Conservation (phyloP, 129 eudicot genomes). For the Helianthus annuus region DNA sequence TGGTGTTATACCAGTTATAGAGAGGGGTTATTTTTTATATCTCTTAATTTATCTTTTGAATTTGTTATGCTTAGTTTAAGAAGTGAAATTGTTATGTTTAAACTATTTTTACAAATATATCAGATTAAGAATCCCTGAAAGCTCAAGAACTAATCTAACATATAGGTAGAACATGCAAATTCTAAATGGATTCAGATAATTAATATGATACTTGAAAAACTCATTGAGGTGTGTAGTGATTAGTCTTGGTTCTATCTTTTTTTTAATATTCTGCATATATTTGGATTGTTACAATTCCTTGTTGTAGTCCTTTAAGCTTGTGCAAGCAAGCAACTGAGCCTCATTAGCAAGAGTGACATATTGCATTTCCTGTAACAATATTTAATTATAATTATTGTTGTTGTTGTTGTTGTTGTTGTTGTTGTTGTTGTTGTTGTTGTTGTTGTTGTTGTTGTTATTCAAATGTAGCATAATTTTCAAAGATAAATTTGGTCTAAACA, state of each 20-base stretch:
- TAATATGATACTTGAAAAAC: slow-evolving; percentile 1
- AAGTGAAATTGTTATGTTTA: not conserved
- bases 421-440: no score
- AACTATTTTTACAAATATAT: not conserved
- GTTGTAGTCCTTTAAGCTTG: not conserved
- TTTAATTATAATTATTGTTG: not conserved
- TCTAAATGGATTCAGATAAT: not conserved
- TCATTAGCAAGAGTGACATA: not conserved
- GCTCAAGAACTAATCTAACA: not conserved
- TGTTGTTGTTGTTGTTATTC: not conserved
- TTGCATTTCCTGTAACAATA: not conserved
- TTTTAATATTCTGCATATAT: not conserved
- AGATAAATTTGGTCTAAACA: not conserved
- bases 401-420: no score
- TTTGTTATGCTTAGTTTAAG: not conserved
- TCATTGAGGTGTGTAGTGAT: not conserved
- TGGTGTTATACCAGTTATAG: slow-evolving; percentile 94
- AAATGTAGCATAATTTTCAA: not conserved
- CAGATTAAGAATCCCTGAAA: not conserved
- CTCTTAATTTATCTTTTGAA: not conserved
- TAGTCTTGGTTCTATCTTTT: slow-evolving; percentile 8
- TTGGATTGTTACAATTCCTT: no score
- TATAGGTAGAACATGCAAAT: not conserved
- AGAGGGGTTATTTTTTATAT: slow-evolving; percentile 51
- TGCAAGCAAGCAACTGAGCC: not conserved